phyloP scores from a whole-genome alignment of 1,284 basidiomycete genomes.

The Puccinia coronata region DNA sequence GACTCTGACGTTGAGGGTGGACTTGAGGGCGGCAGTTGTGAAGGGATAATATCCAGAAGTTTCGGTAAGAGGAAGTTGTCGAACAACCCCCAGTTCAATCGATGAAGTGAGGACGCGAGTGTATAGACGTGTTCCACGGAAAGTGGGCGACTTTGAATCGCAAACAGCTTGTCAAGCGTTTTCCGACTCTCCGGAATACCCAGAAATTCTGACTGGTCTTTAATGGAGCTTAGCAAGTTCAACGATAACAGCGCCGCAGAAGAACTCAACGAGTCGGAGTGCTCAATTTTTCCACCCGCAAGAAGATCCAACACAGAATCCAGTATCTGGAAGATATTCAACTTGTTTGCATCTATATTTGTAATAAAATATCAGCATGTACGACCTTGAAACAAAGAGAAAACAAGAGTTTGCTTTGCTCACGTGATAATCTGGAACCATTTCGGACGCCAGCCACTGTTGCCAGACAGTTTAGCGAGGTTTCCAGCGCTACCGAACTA shows the following conservation, averaged over 20 bases:
- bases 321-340: constrained; percentile 22
- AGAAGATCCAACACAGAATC: constrained; percentile 12
- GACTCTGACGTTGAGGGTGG: background rate
- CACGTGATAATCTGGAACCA: constrained; percentile 42
- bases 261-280: constrained; percentile 3
- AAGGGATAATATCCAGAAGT: constrained; percentile 10
- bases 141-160: background rate
- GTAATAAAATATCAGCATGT: background rate
- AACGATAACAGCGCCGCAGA: constrained; percentile 20
- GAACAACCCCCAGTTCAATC: constrained; percentile 34
- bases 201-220: constrained; percentile 33
- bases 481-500: constrained; percentile 8
- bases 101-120: constrained; percentile 34
- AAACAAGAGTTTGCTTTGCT: background rate
- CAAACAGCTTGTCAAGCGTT: constrained; percentile 27
- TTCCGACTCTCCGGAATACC: constrained; percentile 27
- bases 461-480: constrained; percentile 27
- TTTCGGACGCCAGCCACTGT: constrained; percentile 40
- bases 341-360: constrained; percentile 5
- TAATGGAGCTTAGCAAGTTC: constrained; percentile 35
- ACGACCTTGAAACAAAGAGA: background rate
- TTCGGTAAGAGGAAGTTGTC: constrained; percentile 42
- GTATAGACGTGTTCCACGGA: constrained; percentile 14
- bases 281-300: background rate
- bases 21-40: constrained; percentile 16